Percentiles rank a stretch among this genome's conserved stretches.
phyloP scores from a whole-genome alignment of 306 rosid species.

The Prinsepia uniflora region DNA sequence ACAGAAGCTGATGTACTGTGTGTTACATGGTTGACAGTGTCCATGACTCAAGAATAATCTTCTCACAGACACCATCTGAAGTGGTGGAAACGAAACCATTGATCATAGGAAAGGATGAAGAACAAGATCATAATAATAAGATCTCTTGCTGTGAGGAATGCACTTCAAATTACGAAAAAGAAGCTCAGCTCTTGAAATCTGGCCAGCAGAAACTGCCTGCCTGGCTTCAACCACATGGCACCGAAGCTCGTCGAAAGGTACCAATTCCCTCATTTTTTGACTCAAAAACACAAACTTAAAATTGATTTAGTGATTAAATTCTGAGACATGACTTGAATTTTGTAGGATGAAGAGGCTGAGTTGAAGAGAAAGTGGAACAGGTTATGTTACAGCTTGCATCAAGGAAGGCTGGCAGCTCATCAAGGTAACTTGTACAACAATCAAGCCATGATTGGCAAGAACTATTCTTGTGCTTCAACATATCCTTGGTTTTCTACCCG shows the following conservation, averaged over 20 bases:
- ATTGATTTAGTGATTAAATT: neutral
- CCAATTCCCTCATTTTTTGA: neutral
- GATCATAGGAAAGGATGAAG: conserved; percentile 44
- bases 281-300: conserved; percentile 1
- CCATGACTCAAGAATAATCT: conserved; percentile 48
- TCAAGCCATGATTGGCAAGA: conserved; percentile 37
- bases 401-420: conserved; percentile 42
- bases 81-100: conserved; percentile 46
- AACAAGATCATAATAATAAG: conserved; percentile 35
- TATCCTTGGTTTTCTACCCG: conserved; percentile 60
- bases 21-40: conserved; percentile 47
- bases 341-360: conserved; percentile 55
- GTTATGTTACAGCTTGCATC: conserved; percentile 60
- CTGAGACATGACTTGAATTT: neutral
- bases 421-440: conserved; percentile 19
- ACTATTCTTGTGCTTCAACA: conserved; percentile 48
- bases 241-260: conserved; percentile 65
- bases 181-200: conserved; percentile 59
- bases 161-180: conserved; percentile 68
- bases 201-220: conserved; percentile 70
- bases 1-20: conserved; percentile 19
- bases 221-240: conserved; percentile 80
- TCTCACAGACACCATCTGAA: conserved; percentile 38
- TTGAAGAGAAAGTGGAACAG: conserved; percentile 76
- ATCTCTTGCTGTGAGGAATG: conserved; percentile 69